Conservation (phyloP, 1,284 basidiomycete species). For the Ceratobasidium papillatum region DNA sequence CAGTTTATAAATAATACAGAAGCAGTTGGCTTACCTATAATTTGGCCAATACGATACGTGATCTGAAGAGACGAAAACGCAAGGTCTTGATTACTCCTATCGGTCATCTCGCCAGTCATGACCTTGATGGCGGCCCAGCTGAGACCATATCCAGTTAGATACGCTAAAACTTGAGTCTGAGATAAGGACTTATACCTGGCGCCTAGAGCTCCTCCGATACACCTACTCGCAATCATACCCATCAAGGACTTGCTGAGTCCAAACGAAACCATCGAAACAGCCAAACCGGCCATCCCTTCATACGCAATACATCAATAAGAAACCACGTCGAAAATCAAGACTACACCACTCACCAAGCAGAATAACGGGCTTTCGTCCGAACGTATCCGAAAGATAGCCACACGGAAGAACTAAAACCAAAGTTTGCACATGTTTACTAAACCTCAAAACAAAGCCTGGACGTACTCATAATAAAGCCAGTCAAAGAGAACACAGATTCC, state of each 20-base stretch:
- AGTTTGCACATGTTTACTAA: slow-evolving; percentile 4
- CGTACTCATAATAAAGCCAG: slow-evolving; percentile 37
- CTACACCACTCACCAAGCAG: slow-evolving; percentile 5
- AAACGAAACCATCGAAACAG: slow-evolving; percentile 40
- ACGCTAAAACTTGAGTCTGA: no score
- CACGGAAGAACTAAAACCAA: slow-evolving; percentile 29
- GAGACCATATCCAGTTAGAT: background rate
- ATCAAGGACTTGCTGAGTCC: slow-evolving; percentile 36
- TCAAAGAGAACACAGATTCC: slow-evolving; percentile 34
- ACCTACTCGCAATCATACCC: slow-evolving; percentile 38
- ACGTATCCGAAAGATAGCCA: slow-evolving; percentile 39
- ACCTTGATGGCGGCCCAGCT: slow-evolving; percentile 38
- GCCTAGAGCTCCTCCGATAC: slow-evolving; percentile 29
- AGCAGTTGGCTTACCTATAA: slow-evolving; percentile 21
- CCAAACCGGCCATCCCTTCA: slow-evolving; percentile 33
- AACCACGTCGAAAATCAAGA: background rate
- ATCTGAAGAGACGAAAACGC: slow-evolving; percentile 35
- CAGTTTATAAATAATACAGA: background rate
- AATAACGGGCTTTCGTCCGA: slow-evolving; percentile 41
- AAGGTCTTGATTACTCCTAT: slow-evolving; percentile 38
- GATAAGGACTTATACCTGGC: slow-evolving; percentile 1
- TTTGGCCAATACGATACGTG: slow-evolving; percentile 40
- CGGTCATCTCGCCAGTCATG: slow-evolving; percentile 38
- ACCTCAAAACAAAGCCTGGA: background rate
- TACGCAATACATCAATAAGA: background rate